Conservation (phyloP, 1,139 yeast genomes). For the Sugiyamaella xylanicola region DNA sequence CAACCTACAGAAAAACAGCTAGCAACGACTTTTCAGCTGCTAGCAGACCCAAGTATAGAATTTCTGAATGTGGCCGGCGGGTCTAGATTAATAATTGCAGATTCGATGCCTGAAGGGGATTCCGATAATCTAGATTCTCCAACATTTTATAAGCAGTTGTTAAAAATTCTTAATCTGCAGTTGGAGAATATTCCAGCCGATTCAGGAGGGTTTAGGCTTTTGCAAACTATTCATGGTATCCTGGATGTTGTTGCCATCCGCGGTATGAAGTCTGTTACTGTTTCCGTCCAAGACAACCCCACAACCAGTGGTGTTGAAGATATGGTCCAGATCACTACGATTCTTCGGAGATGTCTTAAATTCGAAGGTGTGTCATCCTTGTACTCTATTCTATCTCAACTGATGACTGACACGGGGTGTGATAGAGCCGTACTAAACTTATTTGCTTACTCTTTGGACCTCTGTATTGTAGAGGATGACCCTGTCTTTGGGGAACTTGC, state of each 20-base stretch:
- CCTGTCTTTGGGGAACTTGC: conserved; percentile 73
- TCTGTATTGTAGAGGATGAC: conserved; percentile 57
- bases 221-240: conserved; percentile 34
- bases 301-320: conserved; percentile 60
- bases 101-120: neutral
- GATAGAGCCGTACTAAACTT: conserved; percentile 63
- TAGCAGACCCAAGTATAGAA: conserved; percentile 33
- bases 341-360: conserved; percentile 59
- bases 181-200: conserved; percentile 31
- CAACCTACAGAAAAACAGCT: conserved; percentile 25
- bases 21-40: conserved; percentile 29
- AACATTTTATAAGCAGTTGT: conserved; percentile 31
- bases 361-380: conserved; percentile 55
- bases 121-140: neutral
- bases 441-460: conserved; percentile 67
- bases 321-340: conserved; percentile 60
- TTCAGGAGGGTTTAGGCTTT: conserved; percentile 25
- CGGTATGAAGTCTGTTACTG: conserved; percentile 37
- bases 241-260: conserved; percentile 37
- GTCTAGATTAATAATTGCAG: neutral
- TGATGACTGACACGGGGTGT: conserved; percentile 59
- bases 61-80: conserved; percentile 26
- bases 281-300: conserved; percentile 27
- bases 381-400: conserved; percentile 52
- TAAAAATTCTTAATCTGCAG: conserved; percentile 34